phyloP scores from a whole-genome alignment of 352 stramenopile species.

The Blastocystis sp. region DNA sequence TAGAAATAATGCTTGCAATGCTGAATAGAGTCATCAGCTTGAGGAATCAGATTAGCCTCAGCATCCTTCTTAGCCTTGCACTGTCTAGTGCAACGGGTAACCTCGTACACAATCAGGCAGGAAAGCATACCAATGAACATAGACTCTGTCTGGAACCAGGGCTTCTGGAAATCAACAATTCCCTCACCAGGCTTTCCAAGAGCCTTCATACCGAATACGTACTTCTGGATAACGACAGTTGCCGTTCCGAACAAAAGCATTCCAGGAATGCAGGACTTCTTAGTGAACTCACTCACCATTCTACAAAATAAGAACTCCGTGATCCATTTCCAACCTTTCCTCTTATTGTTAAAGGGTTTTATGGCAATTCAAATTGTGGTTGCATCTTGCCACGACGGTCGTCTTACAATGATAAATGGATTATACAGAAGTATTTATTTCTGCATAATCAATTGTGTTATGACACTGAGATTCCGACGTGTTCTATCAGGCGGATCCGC shows the following conservation, averaged over 20 bases:
- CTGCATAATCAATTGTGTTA: constrained; percentile 24
- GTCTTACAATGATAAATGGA: neutral
- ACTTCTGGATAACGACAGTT: constrained; percentile 60
- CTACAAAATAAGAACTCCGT: neutral
- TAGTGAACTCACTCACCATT: constrained; percentile 62
- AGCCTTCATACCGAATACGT: constrained; percentile 51
- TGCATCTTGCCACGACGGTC: neutral
- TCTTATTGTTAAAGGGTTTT: constrained; percentile 1
- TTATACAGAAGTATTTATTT: neutral
- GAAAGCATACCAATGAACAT: constrained; percentile 66
- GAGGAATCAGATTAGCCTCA: constrained; percentile 63
- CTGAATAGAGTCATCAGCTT: constrained; percentile 45
- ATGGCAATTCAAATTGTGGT: constrained; percentile 30
- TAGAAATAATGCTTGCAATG: constrained; percentile 62
- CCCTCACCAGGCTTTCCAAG: constrained; percentile 8
- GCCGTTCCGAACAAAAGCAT: constrained; percentile 62
- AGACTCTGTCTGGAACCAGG: constrained; percentile 64
- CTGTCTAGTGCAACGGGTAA: constrained; percentile 42
- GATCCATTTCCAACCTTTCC: neutral
- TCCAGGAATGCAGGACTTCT: constrained; percentile 61
- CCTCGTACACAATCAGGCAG: constrained; percentile 64
- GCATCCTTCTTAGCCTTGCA: constrained; percentile 32
- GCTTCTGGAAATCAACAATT: constrained; percentile 59
- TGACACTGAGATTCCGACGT: neutral
- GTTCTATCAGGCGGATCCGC: neutral